Evolutionary conservation across 441 rosid species (phyloP), one percentile per base, ranked within the genome.

Genomic region (Aquilaria agallochum): DNA sequence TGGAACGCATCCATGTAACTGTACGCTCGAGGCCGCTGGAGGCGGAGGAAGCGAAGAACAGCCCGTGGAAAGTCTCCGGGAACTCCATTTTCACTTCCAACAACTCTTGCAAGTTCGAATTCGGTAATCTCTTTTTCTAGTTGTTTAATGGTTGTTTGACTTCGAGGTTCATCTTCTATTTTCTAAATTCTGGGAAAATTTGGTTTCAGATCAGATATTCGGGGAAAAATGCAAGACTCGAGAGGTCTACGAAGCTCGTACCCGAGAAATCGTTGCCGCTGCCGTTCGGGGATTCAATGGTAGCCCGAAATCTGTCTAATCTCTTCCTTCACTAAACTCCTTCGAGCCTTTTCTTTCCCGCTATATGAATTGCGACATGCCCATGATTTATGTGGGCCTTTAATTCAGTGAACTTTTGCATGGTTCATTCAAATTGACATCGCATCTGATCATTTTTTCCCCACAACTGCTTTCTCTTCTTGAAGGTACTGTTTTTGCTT

Each of bases 251-350:
- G 75, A 72, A 67, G 84, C 88, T n/a, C 83, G 96, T 44, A 94
- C 99, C 3, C 76, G 71, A 53, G 92, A 87, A 0, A 86, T 94
- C 33, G 97, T 91, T 8, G 71, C 81, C 4, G 96, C 95, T 2
- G 96, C 99, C 0, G 92, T 94, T 66, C 77, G 87, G 31, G 98
- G 98, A 59, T 93, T 93, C 64, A 93, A 93, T 58, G 98, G 98
- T 88, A 54, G 20, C 36, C 4, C 53, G 42, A 8, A 5, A 1
- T 36, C 2, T 3, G 1, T 36, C 42, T 36, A 71, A 12, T 8
- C 32, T 46, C 54, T 56, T 31, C 32, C n/a, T 13, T 40, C 31
- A n/a, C 51, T 12, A 56, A 13, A 11, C 8, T 50, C 7, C 14
- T 50, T n/a, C 27, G 7, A 5, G 15, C 53, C 7, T 5, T 36